phyloP scores from a whole-genome alignment of 768 basidiomycete genomes.

The Suillus subaureus region DNA sequence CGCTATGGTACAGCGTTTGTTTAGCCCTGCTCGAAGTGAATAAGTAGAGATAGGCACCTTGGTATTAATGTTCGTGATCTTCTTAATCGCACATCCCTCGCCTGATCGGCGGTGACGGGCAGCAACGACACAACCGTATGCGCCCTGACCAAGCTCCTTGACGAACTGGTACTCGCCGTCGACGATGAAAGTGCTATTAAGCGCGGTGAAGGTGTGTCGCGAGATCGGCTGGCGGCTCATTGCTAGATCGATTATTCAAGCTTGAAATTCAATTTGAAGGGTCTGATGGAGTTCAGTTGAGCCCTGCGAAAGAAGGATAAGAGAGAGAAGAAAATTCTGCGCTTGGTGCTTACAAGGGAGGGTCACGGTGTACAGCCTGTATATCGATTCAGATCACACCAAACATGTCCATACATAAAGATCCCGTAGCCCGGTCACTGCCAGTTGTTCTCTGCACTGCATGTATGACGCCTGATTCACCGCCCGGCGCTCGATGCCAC shows the following conservation, averaged over 20 bases:
- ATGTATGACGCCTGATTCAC: too few relatives aligned
- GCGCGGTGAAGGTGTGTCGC: conserved; percentile 77
- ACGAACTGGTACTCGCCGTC: conserved; percentile 91
- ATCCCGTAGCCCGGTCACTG: background rate
- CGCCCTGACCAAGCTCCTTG: conserved; percentile 96
- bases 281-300: background rate
- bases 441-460: conserved; percentile 1
- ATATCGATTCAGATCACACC: conserved; percentile 31
- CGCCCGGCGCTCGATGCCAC: too few relatives aligned
- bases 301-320: background rate
- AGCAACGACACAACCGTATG: conserved; percentile 90
- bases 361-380: conserved; percentile 3
- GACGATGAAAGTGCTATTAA: conserved; percentile 86
- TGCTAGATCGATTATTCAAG: background rate
- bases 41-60: conserved; percentile 51
- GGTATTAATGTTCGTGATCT: conserved; percentile 92
- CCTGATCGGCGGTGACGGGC: conserved; percentile 83
- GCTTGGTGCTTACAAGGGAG: background rate
- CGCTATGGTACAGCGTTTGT: conserved; percentile 47
- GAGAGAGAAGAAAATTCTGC: background rate
- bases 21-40: conserved; percentile 14
- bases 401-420: conserved; percentile 29
- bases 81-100: conserved; percentile 94
- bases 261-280: background rate
- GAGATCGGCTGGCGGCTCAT: conserved; percentile 41